These are phyloP conservation scores for Fusarium paranaense DNA, from an alignment of 2,329 filamentous ascomycete species.

Conservation along the genomic window DNA sequence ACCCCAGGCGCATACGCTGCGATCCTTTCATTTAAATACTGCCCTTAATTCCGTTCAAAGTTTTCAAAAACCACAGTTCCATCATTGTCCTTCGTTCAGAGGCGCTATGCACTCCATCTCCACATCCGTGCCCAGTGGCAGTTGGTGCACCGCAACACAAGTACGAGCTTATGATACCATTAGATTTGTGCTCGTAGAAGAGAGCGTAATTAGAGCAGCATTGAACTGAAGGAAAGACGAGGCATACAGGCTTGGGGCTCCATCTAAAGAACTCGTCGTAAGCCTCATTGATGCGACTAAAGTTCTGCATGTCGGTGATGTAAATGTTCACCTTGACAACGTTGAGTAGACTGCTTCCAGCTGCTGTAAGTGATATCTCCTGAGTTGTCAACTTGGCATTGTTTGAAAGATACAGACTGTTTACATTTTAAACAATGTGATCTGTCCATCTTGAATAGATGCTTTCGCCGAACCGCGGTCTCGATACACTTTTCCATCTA, in stretches of 20 bases:
- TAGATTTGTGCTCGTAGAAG: not conserved
- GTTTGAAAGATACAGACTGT: no score
- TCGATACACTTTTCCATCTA: not conserved
- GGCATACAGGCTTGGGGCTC: constrained; percentile 60
- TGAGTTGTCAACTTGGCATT: no score
- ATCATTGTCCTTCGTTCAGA: not conserved
- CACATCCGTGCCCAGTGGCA: constrained; percentile 77
- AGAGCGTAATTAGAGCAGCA: not conserved
- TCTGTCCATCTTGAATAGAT: not conserved
- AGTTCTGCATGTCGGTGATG: constrained; percentile 73
- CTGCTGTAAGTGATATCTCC: constrained; percentile 42
- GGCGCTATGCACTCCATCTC: constrained; percentile 77
- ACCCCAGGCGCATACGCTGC: not conserved
- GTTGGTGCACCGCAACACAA: constrained; percentile 79
- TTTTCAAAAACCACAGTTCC: no score
- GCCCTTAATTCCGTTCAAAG: not conserved
- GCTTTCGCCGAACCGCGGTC: no score
- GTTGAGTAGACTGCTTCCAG: constrained; percentile 68
- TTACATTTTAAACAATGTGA: not conserved
- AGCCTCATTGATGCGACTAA: constrained; percentile 67
- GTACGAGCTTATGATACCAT: constrained; percentile 64
- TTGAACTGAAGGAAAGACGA: not conserved
- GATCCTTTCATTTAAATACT: not conserved
- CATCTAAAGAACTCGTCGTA: constrained; percentile 62
- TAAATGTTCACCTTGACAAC: constrained; percentile 77